Evolutionary conservation across 2,329 filamentous ascomycete genomes (phyloP).

Genomic region (Claviceps humidiphila): DNA sequence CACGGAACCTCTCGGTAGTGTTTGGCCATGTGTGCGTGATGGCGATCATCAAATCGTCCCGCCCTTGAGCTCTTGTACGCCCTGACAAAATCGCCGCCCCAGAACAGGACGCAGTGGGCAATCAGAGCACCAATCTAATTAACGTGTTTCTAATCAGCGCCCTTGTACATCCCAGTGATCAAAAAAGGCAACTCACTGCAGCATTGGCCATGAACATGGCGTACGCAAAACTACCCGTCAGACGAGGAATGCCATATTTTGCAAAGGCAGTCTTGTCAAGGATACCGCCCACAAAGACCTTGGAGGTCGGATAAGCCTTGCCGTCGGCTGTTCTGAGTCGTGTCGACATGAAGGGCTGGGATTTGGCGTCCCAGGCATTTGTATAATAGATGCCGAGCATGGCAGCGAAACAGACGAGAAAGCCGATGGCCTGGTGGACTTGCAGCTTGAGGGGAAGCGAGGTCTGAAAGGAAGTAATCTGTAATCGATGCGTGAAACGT

Average conservation of each 20-base stretch:
- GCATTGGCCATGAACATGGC: constrained; percentile 44
- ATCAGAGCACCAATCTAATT: constrained; percentile 40
- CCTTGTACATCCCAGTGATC: too few species aligned
- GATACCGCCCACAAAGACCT: constrained; percentile 27
- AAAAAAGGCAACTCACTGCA: constrained; percentile 22
- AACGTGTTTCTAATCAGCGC: neutral
- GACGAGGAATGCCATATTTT: constrained; percentile 30
- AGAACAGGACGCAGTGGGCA: constrained; percentile 39
- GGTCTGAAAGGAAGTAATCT: constrained; percentile 2
- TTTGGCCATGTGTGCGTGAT: constrained; percentile 38
- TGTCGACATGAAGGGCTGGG: constrained; percentile 20
- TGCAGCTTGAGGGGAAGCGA: constrained; percentile 24
- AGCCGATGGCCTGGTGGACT: constrained; percentile 24
- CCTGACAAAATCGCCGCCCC: constrained; percentile 36
- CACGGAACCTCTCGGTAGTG: constrained; percentile 33
- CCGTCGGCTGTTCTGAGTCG: constrained; percentile 27
- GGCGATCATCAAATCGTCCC: constrained; percentile 33
- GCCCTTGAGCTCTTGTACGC: constrained; percentile 23
- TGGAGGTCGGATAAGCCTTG: constrained; percentile 22
- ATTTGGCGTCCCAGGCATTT: constrained; percentile 24
- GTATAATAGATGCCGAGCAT: constrained; percentile 26
- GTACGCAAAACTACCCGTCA: constrained; percentile 38
- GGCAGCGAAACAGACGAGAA: constrained; percentile 20
- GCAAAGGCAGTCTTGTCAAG: constrained; percentile 28
- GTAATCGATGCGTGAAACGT: too few species aligned